Conservation (phyloP, 352 stramenopile species). For the Stephanocyclus meneghinianus region DNA sequence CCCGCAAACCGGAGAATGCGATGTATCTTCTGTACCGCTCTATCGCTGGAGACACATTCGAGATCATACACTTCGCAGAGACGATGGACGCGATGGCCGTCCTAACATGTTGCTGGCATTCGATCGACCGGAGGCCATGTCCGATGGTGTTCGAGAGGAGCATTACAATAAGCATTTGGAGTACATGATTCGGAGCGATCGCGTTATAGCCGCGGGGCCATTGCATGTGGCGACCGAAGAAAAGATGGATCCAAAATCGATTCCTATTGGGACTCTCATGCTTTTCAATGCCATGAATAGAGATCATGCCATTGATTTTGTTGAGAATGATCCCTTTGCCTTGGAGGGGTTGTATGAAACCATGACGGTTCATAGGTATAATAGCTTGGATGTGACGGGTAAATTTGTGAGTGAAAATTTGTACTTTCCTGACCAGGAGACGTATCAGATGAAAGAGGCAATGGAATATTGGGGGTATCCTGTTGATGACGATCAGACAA, state of each 20-base stretch:
- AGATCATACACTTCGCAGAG: slow-evolving; percentile 71
- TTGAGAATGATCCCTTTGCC: slow-evolving; percentile 68
- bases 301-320: slow-evolving; percentile 74
- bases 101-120: slow-evolving; percentile 70
- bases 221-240: slow-evolving; percentile 70
- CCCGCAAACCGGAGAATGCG: slow-evolving; percentile 30
- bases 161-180: slow-evolving; percentile 60
- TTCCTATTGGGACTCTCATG: slow-evolving; percentile 70
- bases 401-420: slow-evolving; percentile 79
- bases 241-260: slow-evolving; percentile 72
- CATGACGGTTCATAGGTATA: slow-evolving; percentile 77
- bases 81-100: slow-evolving; percentile 74
- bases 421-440: slow-evolving; percentile 53
- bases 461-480: slow-evolving; percentile 80
- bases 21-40: slow-evolving; percentile 62
- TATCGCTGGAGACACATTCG: slow-evolving; percentile 82
- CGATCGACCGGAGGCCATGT: slow-evolving; percentile 57
- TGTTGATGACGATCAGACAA: slow-evolving; percentile 72
- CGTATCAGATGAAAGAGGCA: slow-evolving; percentile 77
- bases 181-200: slow-evolving; percentile 76
- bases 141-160: slow-evolving; percentile 59
- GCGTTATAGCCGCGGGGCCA: slow-evolving; percentile 67
- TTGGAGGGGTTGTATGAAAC: slow-evolving; percentile 71
- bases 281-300: slow-evolving; percentile 79
- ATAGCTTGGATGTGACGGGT: slow-evolving; percentile 76